Evolutionary conservation across 352 stramenopile genomes (phyloP).

Genomic region (Phytopythium litorale): DNA sequence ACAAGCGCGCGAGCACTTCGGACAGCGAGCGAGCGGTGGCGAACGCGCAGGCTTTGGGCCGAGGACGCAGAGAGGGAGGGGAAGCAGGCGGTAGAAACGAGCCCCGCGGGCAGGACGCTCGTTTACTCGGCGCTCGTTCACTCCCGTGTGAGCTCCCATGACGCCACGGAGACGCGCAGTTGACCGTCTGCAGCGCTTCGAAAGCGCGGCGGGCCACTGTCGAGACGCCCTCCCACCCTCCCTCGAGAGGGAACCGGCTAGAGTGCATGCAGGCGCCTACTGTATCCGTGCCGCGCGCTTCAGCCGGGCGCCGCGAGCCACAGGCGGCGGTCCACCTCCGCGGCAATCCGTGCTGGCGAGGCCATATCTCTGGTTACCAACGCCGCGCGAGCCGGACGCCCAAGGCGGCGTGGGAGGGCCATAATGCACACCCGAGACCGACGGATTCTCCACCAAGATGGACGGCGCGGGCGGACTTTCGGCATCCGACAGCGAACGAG

Average conservation of each 20-base stretch:
- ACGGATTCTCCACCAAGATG: too few species aligned
- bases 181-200: background rate
- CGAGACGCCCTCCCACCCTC: background rate
- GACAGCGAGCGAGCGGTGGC: background rate
- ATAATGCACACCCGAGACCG: too few species aligned
- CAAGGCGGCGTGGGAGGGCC: too few species aligned
- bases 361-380: constrained; percentile 6
- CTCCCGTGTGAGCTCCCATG: too few species aligned
- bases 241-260: background rate
- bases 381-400: background rate
- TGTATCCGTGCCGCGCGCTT: background rate
- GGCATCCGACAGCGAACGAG: too few species aligned
- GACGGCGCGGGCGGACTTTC: too few species aligned
- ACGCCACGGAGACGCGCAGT: background rate
- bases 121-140: too few species aligned
- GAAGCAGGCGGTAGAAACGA: background rate
- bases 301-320: background rate
- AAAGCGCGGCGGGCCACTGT: background rate
- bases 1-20: background rate
- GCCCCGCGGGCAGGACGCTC: background rate
- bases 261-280: background rate
- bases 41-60: background rate
- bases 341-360: constrained; percentile 4
- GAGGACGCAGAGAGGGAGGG: background rate
- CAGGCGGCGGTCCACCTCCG: background rate